These are phyloP conservation scores for Eremochloa ophiuroides DNA, from an alignment of 176 grass and related monocot genomes.

Conservation along the genomic window DNA sequence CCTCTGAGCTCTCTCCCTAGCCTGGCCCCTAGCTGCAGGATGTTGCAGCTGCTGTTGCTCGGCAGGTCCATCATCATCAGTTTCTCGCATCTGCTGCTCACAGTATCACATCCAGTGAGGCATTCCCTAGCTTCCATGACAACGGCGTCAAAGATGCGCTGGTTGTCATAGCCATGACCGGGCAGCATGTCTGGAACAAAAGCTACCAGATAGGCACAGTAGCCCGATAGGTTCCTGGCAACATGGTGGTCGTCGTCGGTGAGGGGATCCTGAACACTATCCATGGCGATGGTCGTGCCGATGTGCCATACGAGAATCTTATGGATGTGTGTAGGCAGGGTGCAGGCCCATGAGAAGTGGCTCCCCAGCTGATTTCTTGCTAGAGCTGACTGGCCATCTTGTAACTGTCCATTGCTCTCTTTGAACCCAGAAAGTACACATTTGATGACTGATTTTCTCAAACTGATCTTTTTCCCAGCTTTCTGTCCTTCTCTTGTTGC, in stretches of 20 bases:
- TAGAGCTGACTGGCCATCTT: neutral
- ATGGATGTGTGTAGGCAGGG: neutral
- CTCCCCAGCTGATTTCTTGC: neutral
- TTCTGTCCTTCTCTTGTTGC: constrained; percentile 14
- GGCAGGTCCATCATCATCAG: neutral
- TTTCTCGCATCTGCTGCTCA: neutral
- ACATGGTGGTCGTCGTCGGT: neutral
- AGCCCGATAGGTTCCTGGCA: neutral
- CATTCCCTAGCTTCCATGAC: neutral
- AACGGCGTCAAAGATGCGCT: neutral
- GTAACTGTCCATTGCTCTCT: neutral
- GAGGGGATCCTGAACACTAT: neutral
- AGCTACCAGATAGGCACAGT: constrained; percentile 22
- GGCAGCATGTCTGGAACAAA: constrained; percentile 32
- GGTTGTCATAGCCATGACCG: neutral
- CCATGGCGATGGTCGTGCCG: neutral
- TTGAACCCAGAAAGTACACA: constrained; percentile 1
- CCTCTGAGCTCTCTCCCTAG: neutral
- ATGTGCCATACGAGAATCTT: constrained; percentile 25
- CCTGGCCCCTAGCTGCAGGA: neutral
- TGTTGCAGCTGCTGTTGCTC: neutral
- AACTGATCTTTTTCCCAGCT: neutral
- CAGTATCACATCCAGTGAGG: neutral
- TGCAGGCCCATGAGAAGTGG: neutral
- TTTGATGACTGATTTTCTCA: neutral